A percentile compares a stretch with the other conserved stretches of the same genome.
Evolutionary conservation across 306 rosid species (phyloP).

Genomic region (Ammopiptanthus mongolicus): DNA sequence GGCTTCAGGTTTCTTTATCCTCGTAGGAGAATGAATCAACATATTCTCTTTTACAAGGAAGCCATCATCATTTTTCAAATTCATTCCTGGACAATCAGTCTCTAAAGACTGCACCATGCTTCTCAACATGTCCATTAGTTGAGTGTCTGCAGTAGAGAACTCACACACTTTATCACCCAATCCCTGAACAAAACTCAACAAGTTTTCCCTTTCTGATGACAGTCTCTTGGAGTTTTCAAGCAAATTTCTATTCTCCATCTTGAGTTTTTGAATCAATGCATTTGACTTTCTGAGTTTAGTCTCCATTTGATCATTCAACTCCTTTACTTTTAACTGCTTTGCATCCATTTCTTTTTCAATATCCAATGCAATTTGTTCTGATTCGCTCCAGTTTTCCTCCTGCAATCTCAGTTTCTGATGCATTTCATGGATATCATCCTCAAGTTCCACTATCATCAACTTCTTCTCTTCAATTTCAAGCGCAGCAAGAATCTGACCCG

Average conservation of each 20-base stretch:
- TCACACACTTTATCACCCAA: constrained; percentile 43
- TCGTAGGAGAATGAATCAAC: constrained; percentile 30
- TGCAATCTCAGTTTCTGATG: constrained; percentile 49
- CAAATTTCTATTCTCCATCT: constrained; percentile 42
- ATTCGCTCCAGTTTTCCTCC: constrained; percentile 34
- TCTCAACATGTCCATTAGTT: constrained; percentile 51
- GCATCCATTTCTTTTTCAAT: constrained; percentile 41
- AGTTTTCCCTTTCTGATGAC: constrained; percentile 51
- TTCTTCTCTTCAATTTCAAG: constrained; percentile 68
- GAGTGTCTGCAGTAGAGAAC: constrained; percentile 46
- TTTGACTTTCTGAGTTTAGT: constrained; percentile 37
- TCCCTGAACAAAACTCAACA: constrained; percentile 43
- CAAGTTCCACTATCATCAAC: constrained; percentile 56
- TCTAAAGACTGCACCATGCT: constrained; percentile 42
- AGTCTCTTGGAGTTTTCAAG: constrained; percentile 44
- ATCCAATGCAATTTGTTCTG: constrained; percentile 45
- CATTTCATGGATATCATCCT: constrained; percentile 43
- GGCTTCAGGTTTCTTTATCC: constrained; percentile 41
- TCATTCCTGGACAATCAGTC: constrained; percentile 23
- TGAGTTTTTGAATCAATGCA: constrained; percentile 44
- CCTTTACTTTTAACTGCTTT: constrained; percentile 32
- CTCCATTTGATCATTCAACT: constrained; percentile 38
- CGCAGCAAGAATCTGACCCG: constrained; percentile 51
- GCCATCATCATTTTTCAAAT: constrained; percentile 30
- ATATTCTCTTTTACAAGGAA: constrained; percentile 43